Evolutionary conservation across 2,329 filamentous ascomycete genomes (phyloP).

Genomic region (Magnaporthiopsis rhizophila): DNA sequence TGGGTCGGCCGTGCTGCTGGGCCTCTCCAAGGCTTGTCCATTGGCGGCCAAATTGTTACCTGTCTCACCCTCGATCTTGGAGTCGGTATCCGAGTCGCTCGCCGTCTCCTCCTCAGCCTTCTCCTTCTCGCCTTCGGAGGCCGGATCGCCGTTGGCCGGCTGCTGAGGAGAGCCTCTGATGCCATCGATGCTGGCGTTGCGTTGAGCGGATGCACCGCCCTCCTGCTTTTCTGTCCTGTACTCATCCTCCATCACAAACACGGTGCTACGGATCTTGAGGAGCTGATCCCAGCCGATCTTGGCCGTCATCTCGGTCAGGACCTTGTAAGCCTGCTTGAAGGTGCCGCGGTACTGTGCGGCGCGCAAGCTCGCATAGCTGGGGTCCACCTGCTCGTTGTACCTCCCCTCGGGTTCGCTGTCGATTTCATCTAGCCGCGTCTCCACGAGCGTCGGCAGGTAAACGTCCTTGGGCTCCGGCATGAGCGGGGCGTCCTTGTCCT

Average conservation of each 20-base stretch:
- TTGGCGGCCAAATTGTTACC: slow-evolving; percentile 16
- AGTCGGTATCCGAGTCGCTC: slow-evolving; percentile 17
- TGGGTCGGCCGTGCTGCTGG: slow-evolving; percentile 68
- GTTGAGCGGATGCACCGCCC: slow-evolving; percentile 25
- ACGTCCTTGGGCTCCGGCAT: slow-evolving; percentile 92
- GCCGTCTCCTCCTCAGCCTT: slow-evolving; percentile 25
- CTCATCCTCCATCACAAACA: slow-evolving; percentile 99
- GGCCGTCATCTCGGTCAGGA: slow-evolving; percentile 90
- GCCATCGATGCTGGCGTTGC: slow-evolving; percentile 73
- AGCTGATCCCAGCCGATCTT: slow-evolving; percentile 98
- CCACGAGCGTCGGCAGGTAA: slow-evolving; percentile 75
- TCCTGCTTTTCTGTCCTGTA: slow-evolving; percentile 83
- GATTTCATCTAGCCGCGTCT: slow-evolving; percentile 90
- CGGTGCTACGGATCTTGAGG: slow-evolving; percentile 86
- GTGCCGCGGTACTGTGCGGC: slow-evolving; percentile 90
- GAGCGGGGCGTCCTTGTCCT: slow-evolving; percentile 91
- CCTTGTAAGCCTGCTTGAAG: slow-evolving; percentile 87
- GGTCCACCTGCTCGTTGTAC: slow-evolving; percentile 78
- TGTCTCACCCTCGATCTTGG: slow-evolving; percentile 15
- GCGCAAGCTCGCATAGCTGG: slow-evolving; percentile 75
- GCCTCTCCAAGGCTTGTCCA: slow-evolving; percentile 57
- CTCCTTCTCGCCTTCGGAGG: slow-evolving; percentile 21
- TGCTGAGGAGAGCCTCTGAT: slow-evolving; percentile 62
- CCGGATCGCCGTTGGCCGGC: slow-evolving; percentile 37
- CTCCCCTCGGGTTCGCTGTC: slow-evolving; percentile 81